phyloP scores from a whole-genome alignment of 331 rosid genomes.

The Malus hybrid region DNA sequence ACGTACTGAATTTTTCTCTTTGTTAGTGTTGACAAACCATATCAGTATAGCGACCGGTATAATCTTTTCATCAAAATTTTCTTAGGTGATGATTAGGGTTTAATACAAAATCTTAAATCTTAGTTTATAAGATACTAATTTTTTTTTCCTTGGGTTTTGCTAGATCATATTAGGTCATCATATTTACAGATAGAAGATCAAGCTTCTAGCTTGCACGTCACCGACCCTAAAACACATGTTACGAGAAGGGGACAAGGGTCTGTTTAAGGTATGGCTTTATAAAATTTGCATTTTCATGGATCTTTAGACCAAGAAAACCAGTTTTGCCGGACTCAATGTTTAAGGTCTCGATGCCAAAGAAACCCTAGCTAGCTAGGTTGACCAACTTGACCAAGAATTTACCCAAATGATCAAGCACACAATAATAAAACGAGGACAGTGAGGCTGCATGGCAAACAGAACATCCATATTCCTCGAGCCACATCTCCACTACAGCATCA shows the following conservation, averaged over 20 bases:
- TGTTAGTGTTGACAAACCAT: too few relatives aligned
- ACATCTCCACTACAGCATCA: constrained; percentile 7
- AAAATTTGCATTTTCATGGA: neutral
- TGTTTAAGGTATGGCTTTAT: constrained; percentile 1
- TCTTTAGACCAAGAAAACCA: constrained; percentile 7
- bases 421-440: constrained; percentile 1
- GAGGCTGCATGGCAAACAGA: neutral
- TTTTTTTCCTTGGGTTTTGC: neutral
- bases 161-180: constrained; percentile 23
- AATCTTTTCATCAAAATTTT: too few relatives aligned
- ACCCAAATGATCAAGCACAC: neutral
- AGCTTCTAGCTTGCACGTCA: constrained; percentile 19
- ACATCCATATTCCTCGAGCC: constrained; percentile 48
- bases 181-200: neutral
- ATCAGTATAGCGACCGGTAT: too few relatives aligned
- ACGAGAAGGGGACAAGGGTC: constrained; percentile 18
- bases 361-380: neutral
- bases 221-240: constrained; percentile 32
- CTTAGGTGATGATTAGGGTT: too few relatives aligned
- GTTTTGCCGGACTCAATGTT: constrained; percentile 23
- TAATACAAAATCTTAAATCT: too few relatives aligned
- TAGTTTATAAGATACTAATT: neutral
- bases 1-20: too few relatives aligned
- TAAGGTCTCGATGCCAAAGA: constrained; percentile 29
- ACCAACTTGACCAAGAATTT: neutral